phyloP scores from a whole-genome alignment of 257 asterid genomes.

The Fraxinus excelsior region DNA sequence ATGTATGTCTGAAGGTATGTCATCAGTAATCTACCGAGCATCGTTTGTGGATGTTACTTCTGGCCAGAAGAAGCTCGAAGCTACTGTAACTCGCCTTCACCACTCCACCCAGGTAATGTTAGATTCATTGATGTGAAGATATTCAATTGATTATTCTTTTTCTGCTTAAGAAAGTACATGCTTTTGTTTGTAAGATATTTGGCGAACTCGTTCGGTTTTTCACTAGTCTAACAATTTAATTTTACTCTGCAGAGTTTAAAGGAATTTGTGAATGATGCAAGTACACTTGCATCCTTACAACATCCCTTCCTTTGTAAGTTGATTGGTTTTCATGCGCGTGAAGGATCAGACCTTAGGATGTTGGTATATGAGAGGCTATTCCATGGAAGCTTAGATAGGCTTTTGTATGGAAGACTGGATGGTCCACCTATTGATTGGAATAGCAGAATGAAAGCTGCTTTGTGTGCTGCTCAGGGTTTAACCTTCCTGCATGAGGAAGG shows the following conservation, averaged over 20 bases:
- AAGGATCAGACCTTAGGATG: conserved; percentile 80
- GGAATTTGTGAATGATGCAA: conserved; percentile 79
- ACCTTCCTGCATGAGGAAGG: conserved; percentile 97
- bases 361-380: conserved; percentile 82
- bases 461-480: conserved; percentile 92
- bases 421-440: conserved; percentile 98
- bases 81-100: conserved; percentile 82
- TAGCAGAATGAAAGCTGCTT: conserved; percentile 84
- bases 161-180: neutral
- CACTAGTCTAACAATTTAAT: conserved; percentile 14
- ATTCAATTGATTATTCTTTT: conserved; percentile 3
- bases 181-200: conserved; percentile 10
- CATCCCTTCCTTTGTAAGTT: conserved; percentile 77
- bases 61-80: conserved; percentile 66
- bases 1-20: conserved; percentile 89
- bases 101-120: conserved; percentile 67
- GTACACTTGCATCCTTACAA: conserved; percentile 77
- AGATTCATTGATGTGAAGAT: conserved; percentile 8
- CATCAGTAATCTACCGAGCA: conserved; percentile 85
- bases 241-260: conserved; percentile 63
- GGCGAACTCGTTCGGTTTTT: neutral
- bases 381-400: conserved; percentile 89
- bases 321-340: conserved; percentile 89
- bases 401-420: conserved; percentile 81
- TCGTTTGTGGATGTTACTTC: conserved; percentile 68